Percentiles rank a stretch among this genome's conserved stretches.
These are phyloP conservation scores for Penicillium sp. DNA, from an alignment of 2,329 filamentous ascomycete species.

Conservation along the genomic window DNA sequence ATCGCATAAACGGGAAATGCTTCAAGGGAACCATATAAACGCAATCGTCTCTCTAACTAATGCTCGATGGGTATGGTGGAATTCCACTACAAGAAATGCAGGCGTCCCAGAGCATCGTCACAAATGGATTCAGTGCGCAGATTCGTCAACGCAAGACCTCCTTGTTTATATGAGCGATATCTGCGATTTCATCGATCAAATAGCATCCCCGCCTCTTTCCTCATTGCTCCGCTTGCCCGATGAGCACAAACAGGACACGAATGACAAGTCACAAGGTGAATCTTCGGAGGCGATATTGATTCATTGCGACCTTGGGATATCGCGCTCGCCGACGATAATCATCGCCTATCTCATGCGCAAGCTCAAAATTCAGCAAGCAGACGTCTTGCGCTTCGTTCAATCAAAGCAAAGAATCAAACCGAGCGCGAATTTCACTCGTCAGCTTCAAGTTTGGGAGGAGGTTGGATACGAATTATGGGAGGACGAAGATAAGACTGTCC, in stretches of 20 bases:
- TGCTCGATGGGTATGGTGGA: conserved; percentile 23
- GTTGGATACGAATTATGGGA: conserved; percentile 27
- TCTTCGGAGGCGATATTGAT: conserved; percentile 18
- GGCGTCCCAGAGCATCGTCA: conserved; percentile 16
- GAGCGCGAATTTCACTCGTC: conserved; percentile 25
- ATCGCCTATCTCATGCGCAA: conserved; percentile 8
- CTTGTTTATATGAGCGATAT: conserved; percentile 23
- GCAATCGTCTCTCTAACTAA: conserved; percentile 22
- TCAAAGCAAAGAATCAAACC: conserved; percentile 16
- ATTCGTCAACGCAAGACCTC: conserved; percentile 28
- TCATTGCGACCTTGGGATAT: conserved; percentile 28
- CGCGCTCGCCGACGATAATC: conserved; percentile 27
- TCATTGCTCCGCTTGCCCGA: conserved; percentile 7
- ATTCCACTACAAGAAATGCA: conserved; percentile 16
- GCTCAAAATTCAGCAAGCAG: too few species aligned
- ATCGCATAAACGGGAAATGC: conserved; percentile 2
- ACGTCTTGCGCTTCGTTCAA: too few species aligned
- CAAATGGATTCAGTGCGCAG: conserved; percentile 27
- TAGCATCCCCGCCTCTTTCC: conserved; percentile 16
- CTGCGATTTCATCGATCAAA: conserved; percentile 26
- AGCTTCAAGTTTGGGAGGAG: conserved; percentile 28
- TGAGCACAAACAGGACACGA: conserved; percentile 1
- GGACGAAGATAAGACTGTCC: conserved; percentile 20
- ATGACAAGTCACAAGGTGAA: neutral
- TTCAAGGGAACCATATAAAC: conserved; percentile 20